Evolutionary conservation across 2,329 filamentous ascomycete species (phyloP).

Genomic region (Lachnellula arida): DNA sequence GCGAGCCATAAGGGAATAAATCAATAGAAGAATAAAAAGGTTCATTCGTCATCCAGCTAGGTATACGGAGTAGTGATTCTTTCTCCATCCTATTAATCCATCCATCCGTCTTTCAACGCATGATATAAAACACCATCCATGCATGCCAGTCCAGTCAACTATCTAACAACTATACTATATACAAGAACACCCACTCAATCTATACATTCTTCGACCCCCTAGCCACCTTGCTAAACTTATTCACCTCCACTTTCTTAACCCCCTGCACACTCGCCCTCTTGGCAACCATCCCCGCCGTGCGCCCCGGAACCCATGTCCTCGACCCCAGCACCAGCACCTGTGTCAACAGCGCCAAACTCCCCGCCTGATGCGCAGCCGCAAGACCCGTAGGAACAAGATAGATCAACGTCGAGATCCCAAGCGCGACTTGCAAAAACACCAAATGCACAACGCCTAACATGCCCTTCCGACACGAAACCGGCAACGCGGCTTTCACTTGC

Average conservation of each 20-base stretch:
- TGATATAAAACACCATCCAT: background rate
- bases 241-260: background rate
- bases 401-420: slow-evolving; percentile 87
- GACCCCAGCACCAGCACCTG: slow-evolving; percentile 76
- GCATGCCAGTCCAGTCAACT: background rate
- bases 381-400: slow-evolving; percentile 89
- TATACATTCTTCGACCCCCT: background rate
- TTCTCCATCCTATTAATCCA: background rate
- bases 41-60: background rate
- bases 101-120: too few species aligned
- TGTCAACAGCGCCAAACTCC: slow-evolving; percentile 77
- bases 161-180: background rate
- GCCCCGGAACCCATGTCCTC: slow-evolving; percentile 67
- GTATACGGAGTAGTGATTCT: background rate
- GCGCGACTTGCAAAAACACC: slow-evolving; percentile 71
- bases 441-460: slow-evolving; percentile 78
- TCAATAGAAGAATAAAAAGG: background rate
- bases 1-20: background rate
- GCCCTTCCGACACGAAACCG: slow-evolving; percentile 60
- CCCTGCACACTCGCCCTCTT: slow-evolving; percentile 8
- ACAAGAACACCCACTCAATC: background rate
- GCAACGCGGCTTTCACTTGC: slow-evolving; percentile 52
- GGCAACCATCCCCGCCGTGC: slow-evolving; percentile 57
- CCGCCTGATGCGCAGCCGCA: slow-evolving; percentile 89
- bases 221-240: background rate